Conservation (phyloP, 2,329 filamentous ascomycete species). For the Ceratocystis variospora region DNA sequence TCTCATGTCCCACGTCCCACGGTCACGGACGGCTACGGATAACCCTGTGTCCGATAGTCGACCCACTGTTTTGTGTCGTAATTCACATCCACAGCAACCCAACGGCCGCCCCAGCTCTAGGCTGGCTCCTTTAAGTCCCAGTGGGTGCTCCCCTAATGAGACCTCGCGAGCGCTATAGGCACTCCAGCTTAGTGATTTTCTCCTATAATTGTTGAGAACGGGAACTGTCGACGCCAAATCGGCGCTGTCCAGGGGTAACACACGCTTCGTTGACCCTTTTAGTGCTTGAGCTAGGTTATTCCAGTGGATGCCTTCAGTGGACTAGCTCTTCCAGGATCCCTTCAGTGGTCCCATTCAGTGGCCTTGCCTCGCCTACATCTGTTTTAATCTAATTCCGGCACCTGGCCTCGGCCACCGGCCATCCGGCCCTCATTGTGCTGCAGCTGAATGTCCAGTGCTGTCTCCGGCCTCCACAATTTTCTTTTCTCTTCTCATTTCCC, state of each 20-base stretch:
- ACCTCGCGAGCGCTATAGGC: too few relatives aligned
- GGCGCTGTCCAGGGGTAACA: background rate
- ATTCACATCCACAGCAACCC: too few relatives aligned
- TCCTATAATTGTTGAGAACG: too few relatives aligned
- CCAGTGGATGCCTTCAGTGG: background rate
- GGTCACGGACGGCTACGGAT: background rate
- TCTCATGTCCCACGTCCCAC: background rate
- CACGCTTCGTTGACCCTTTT: too few relatives aligned
- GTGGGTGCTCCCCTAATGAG: too few relatives aligned
- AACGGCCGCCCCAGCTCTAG: too few relatives aligned
- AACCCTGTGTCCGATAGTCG: background rate
- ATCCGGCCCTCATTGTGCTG: constrained; percentile 14
- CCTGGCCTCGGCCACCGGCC: constrained; percentile 20
- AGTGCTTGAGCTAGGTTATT: too few relatives aligned
- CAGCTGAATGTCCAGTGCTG: constrained; percentile 14
- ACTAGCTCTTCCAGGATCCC: background rate
- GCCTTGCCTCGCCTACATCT: background rate
- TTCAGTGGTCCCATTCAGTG: too few relatives aligned
- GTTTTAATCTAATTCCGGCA: constrained; percentile 16
- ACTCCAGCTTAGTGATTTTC: too few relatives aligned
- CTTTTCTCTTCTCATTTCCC: constrained; percentile 7
- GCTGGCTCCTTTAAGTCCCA: too few relatives aligned
- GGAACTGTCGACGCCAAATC: background rate
- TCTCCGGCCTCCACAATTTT: constrained; percentile 19
- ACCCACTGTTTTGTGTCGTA: background rate